phyloP scores from a whole-genome alignment of 139 green algal species.

The Haematococcus lacustris region DNA sequence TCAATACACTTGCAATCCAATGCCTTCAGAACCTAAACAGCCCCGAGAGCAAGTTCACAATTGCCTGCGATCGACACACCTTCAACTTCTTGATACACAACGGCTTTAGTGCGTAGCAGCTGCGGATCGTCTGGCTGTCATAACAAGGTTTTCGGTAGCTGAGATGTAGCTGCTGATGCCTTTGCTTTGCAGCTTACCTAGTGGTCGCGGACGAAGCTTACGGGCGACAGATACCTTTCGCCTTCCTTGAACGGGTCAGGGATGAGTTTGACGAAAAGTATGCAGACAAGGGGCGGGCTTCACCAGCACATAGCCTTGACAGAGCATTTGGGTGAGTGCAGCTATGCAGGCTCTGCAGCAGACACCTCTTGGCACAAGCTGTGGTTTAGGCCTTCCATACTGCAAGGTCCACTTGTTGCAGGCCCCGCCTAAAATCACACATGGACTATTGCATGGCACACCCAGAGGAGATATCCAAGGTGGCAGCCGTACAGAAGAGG shows the following conservation, averaged over 20 bases:
- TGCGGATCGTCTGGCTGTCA: background rate
- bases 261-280: slow-evolving; percentile 65
- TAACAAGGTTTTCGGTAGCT: no score
- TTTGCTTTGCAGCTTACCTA: slow-evolving; percentile 58
- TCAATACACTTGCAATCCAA: slow-evolving; percentile 82
- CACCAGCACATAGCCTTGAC: slow-evolving; percentile 76
- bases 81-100: slow-evolving; percentile 80
- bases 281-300: slow-evolving; percentile 51
- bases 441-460: slow-evolving; percentile 91
- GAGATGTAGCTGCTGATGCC: background rate
- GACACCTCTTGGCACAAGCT: background rate
- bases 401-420: slow-evolving; percentile 19
- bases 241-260: slow-evolving; percentile 74
- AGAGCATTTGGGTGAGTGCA: slow-evolving; percentile 57
- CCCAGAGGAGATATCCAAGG: slow-evolving; percentile 86
- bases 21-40: slow-evolving; percentile 68
- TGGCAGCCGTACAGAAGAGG: slow-evolving; percentile 82
- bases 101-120: slow-evolving; percentile 49
- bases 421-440: slow-evolving; percentile 77
- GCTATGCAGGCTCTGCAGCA: background rate
- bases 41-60: slow-evolving; percentile 61
- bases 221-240: slow-evolving; percentile 89
- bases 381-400: background rate
- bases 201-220: slow-evolving; percentile 89
- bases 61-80: slow-evolving; percentile 67